Evolutionary conservation across 1,139 yeast genomes (phyloP).

Genomic region (Pichia sp.): DNA sequence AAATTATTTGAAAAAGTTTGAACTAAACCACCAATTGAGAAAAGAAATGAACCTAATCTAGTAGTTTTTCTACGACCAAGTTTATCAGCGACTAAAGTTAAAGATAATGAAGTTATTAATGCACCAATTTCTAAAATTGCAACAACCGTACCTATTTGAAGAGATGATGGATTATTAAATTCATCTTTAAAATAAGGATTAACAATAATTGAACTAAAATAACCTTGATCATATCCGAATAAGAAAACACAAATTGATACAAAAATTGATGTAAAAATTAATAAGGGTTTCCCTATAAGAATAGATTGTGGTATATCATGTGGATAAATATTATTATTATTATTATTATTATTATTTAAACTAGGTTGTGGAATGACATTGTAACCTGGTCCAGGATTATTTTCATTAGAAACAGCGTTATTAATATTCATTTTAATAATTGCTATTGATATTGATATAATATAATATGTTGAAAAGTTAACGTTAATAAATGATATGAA

Average conservation of each 20-base stretch:
- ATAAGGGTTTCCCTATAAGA: conserved; percentile 47
- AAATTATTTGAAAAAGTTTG: conserved; percentile 57
- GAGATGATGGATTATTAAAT: conserved; percentile 65
- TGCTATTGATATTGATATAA: too few relatives aligned
- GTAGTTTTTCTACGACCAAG: conserved; percentile 80
- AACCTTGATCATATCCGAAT: conserved; percentile 60
- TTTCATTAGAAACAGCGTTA: conserved; percentile 3
- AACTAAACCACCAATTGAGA: conserved; percentile 72
- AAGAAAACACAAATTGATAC: conserved; percentile 54
- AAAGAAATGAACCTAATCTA: conserved; percentile 72
- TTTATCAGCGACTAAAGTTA: conserved; percentile 69
- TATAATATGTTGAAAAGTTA: too few relatives aligned
- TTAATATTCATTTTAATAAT: conserved; percentile 4
- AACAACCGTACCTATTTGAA: conserved; percentile 71
- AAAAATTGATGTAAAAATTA: conserved; percentile 52
- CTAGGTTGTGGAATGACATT: background rate
- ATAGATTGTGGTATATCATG: conserved; percentile 29
- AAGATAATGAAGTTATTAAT: conserved; percentile 63
- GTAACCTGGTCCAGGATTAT: background rate
- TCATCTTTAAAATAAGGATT: conserved; percentile 68
- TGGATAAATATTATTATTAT: conserved; percentile 8
- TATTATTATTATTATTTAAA: too few relatives aligned
- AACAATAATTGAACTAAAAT: conserved; percentile 56
- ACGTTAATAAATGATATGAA: too few relatives aligned
- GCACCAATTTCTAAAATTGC: conserved; percentile 88